These are phyloP conservation scores for Helicostylum pulchrum DNA, from an alignment of 192 early-diverging fungal species.

Conservation along the genomic window DNA sequence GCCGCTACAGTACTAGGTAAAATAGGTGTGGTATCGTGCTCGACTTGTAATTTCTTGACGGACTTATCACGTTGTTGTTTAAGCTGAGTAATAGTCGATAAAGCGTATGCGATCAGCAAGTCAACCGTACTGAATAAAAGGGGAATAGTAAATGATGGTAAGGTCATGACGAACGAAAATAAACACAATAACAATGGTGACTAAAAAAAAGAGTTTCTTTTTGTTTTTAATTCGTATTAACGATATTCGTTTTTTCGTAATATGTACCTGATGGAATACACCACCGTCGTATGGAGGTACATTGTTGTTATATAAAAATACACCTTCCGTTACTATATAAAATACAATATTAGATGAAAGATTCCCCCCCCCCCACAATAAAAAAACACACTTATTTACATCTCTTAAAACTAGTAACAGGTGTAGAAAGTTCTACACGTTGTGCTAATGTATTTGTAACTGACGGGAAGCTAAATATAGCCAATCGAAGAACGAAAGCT, in stretches of 20 bases:
- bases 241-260: neutral
- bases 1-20: slow-evolving; percentile 24
- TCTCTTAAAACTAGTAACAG: slow-evolving; percentile 84
- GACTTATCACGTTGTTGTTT: slow-evolving; percentile 29
- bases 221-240: neutral
- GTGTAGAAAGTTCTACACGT: slow-evolving; percentile 80
- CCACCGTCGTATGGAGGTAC: slow-evolving; percentile 87
- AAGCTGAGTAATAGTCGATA: slow-evolving; percentile 54
- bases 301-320: slow-evolving; percentile 69
- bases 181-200: slow-evolving; percentile 73
- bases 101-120: slow-evolving; percentile 54
- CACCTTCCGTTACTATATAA: slow-evolving; percentile 75
- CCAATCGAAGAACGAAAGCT: slow-evolving; percentile 42
- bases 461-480: slow-evolving; percentile 44
- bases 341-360: neutral
- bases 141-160: slow-evolving; percentile 52
- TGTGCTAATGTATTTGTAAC: slow-evolving; percentile 45
- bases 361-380: neutral
- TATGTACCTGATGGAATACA: slow-evolving; percentile 79
- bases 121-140: slow-evolving; percentile 64
- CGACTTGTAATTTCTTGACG: slow-evolving; percentile 25
- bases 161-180: slow-evolving; percentile 57
- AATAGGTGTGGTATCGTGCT: slow-evolving; percentile 11
- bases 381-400: slow-evolving; percentile 39
- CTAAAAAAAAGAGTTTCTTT: slow-evolving; percentile 28